Conservation (phyloP, 192 early-diverging fungal species). For the Rhizophlyctis rosea region DNA sequence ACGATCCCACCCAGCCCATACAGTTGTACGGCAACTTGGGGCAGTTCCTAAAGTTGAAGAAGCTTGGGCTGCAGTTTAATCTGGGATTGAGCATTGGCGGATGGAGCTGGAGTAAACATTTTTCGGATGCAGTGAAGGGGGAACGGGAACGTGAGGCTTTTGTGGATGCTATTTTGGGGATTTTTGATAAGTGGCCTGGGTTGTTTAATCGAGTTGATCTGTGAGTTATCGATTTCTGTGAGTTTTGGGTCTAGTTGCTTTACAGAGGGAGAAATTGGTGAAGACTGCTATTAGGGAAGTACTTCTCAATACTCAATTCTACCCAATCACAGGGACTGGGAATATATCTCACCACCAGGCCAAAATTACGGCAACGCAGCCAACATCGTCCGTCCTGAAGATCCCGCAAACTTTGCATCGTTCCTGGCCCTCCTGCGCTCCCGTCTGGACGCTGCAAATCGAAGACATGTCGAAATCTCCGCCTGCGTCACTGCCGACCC, state of each 20-base stretch:
- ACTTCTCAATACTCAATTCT: too few species aligned
- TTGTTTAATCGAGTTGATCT: conserved; percentile 46
- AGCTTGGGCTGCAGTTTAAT: conserved; percentile 41
- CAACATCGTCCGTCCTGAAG: conserved; percentile 59
- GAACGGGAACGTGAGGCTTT: conserved; percentile 28
- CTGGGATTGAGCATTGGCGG: conserved; percentile 48
- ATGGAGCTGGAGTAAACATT: conserved; percentile 46
- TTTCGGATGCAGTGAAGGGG: conserved; percentile 45
- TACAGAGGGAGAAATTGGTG: too few species aligned
- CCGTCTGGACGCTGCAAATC: conserved; percentile 57
- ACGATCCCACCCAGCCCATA: conserved; percentile 5
- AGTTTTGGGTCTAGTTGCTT: not conserved
- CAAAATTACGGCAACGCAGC: conserved; percentile 48
- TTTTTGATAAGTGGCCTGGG: conserved; percentile 37
- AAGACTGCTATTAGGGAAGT: too few species aligned
- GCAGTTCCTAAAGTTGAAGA: conserved; percentile 49
- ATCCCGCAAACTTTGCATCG: conserved; percentile 74
- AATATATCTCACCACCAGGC: conserved; percentile 45
- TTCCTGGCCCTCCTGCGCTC: conserved; percentile 72
- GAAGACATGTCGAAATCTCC: conserved; percentile 38
- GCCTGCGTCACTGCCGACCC: conserved; percentile 47
- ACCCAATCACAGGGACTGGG: conserved; percentile 43
- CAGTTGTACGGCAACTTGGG: conserved; percentile 45
- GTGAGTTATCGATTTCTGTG: conserved; percentile 1
- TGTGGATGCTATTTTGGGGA: conserved; percentile 27